Percentiles rank a stretch among this genome's conserved stretches.
Conservation (phyloP, 1,139 yeast species). For the Wickerhamomyces sp. region DNA sequence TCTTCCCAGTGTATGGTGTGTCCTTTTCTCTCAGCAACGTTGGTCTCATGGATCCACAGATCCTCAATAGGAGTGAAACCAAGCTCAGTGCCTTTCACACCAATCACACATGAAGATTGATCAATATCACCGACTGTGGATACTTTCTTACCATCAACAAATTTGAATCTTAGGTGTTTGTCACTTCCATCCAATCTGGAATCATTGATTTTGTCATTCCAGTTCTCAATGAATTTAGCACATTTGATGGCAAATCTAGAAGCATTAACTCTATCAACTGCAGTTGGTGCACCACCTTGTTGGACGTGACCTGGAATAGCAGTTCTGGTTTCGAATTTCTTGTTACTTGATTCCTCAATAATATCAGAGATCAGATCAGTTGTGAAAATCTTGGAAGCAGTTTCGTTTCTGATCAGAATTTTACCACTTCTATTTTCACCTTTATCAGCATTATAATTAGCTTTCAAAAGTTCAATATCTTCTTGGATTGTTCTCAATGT, state of each 20-base stretch:
- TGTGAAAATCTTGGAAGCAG: constrained; percentile 76
- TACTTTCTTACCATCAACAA: constrained; percentile 33
- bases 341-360: constrained; percentile 69
- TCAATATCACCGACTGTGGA: constrained; percentile 34
- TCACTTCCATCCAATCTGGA: constrained; percentile 27
- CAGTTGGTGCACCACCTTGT: constrained; percentile 95
- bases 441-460: constrained; percentile 68
- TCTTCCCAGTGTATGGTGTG: constrained; percentile 62
- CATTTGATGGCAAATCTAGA: constrained; percentile 87
- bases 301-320: constrained; percentile 98
- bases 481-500: constrained; percentile 52
- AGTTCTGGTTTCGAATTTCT: constrained; percentile 83
- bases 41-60: constrained; percentile 56
- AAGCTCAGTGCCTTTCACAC: constrained; percentile 62
- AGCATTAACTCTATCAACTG: constrained; percentile 90
- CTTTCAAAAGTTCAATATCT: constrained; percentile 55
- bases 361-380: constrained; percentile 81
- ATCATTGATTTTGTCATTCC: constrained; percentile 25
- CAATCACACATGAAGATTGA: constrained; percentile 57
- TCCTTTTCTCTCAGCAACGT: constrained; percentile 60
- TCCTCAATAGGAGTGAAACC: constrained; percentile 49
- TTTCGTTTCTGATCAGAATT: constrained; percentile 76
- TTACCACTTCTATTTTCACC: constrained; percentile 76
- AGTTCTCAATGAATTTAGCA: constrained; percentile 75
- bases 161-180: constrained; percentile 35